These are phyloP conservation scores for Eucalyptus polybractea DNA, from an alignment of 345 rosid species.

Conservation along the genomic window DNA sequence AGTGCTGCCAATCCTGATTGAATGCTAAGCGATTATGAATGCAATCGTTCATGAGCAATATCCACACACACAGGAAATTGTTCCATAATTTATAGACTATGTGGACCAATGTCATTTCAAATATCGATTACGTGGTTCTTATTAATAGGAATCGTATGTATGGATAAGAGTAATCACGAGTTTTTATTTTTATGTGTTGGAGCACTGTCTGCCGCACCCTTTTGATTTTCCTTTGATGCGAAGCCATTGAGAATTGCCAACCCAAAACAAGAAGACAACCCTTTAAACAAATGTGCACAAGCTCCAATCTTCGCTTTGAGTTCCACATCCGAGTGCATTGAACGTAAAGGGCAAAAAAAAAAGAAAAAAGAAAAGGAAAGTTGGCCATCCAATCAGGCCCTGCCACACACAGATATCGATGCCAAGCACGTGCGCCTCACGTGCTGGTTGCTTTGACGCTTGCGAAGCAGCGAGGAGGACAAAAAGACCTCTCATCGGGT, in stretches of 20 bases:
- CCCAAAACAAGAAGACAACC: not conserved
- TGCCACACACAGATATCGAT: not conserved
- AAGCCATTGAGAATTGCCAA: not conserved
- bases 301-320: not conserved
- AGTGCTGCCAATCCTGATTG: not conserved
- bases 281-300: not conserved
- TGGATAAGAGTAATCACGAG: not conserved
- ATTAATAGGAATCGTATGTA: not conserved
- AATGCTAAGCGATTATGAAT: not conserved
- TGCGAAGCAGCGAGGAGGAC: not conserved
- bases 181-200: not conserved
- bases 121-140: not conserved
- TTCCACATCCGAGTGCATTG: not conserved
- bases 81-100: not conserved
- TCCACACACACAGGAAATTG: not conserved
- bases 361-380: not conserved
- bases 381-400: not conserved
- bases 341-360: not conserved
- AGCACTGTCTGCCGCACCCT: not conserved
- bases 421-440: not conserved
- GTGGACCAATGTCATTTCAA: not conserved
- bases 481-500: not conserved
- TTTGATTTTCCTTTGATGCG: not conserved
- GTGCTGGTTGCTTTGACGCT: not conserved
- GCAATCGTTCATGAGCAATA: not conserved